These are phyloP conservation scores for Coemansia sp. DNA, from an alignment of 192 early-diverging fungal species.

Conservation along the genomic window DNA sequence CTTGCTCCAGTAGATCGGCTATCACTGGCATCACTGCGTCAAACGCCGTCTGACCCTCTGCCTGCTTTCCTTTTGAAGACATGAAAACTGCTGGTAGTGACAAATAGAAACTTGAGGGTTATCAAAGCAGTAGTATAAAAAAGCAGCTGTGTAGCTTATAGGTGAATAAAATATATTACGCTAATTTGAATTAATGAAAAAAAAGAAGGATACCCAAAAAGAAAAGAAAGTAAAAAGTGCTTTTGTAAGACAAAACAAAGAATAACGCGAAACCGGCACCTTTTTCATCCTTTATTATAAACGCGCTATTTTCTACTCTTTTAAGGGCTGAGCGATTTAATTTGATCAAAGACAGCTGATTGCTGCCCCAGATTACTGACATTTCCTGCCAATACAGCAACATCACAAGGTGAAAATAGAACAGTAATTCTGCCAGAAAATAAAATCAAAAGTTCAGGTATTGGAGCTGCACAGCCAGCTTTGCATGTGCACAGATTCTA, in stretches of 20 bases:
- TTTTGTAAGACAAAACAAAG: neutral
- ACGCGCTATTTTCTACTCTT: neutral
- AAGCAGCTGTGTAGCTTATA: no score
- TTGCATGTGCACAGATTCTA: no score
- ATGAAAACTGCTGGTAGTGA: neutral
- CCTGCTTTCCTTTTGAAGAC: slow-evolving; percentile 37
- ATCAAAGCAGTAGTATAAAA: no score
- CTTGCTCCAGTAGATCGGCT: slow-evolving; percentile 61
- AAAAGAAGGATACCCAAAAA: neutral
- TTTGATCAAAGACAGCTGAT: neutral
- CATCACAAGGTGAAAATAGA: no score
- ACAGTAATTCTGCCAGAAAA: no score
- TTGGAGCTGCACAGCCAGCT: no score
- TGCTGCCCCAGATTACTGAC: neutral
- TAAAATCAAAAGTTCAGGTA: no score
- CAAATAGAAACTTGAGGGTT: neutral
- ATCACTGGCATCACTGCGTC: slow-evolving; percentile 45
- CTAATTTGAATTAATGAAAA: neutral
- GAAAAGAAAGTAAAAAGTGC: neutral
- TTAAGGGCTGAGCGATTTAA: neutral
- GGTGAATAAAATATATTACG: no score
- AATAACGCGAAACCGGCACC: neutral
- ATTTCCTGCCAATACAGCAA: neutral
- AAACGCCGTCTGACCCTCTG: slow-evolving; percentile 24
- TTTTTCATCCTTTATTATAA: neutral